Conservation (phyloP, 2,329 filamentous ascomycete genomes). For the Ascosphaera acerosa region DNA sequence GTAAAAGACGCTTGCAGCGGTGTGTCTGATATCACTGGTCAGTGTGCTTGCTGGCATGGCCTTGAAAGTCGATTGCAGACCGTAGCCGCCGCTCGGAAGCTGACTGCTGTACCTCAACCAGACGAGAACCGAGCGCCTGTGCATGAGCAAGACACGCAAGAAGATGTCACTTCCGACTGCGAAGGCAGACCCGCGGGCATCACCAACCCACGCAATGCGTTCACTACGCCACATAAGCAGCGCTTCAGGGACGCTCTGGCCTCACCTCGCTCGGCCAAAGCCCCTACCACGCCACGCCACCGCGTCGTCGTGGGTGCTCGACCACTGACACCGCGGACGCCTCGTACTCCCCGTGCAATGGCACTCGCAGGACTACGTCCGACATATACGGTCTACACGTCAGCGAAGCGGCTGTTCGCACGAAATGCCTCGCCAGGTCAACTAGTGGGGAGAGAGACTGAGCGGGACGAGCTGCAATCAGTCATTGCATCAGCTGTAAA, state of each 20-base stretch:
- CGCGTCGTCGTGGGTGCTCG: slow-evolving; percentile 54
- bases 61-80: background rate
- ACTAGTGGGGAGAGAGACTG: slow-evolving; percentile 50
- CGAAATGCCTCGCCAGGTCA: slow-evolving; percentile 49
- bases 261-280: slow-evolving; percentile 18
- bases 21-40: background rate
- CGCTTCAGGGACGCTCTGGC: slow-evolving; percentile 57
- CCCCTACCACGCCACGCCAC: slow-evolving; percentile 59
- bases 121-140: background rate
- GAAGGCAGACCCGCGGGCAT: background rate
- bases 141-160: background rate
- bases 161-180: background rate
- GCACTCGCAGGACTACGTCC: slow-evolving; percentile 37
- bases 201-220: slow-evolving; percentile 6
- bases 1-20: background rate
- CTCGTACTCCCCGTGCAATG: slow-evolving; percentile 27
- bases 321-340: slow-evolving; percentile 52
- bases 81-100: background rate
- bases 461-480: slow-evolving; percentile 35
- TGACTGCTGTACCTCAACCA: background rate
- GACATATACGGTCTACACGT: slow-evolving; percentile 56
- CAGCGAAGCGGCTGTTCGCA: slow-evolving; percentile 66
- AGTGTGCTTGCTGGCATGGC: background rate
- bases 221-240: slow-evolving; percentile 29
- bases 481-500: slow-evolving; percentile 44